Evolutionary conservation across 2,329 filamentous ascomycete genomes (phyloP).

Genomic region (Botrytis hyacinthi): DNA sequence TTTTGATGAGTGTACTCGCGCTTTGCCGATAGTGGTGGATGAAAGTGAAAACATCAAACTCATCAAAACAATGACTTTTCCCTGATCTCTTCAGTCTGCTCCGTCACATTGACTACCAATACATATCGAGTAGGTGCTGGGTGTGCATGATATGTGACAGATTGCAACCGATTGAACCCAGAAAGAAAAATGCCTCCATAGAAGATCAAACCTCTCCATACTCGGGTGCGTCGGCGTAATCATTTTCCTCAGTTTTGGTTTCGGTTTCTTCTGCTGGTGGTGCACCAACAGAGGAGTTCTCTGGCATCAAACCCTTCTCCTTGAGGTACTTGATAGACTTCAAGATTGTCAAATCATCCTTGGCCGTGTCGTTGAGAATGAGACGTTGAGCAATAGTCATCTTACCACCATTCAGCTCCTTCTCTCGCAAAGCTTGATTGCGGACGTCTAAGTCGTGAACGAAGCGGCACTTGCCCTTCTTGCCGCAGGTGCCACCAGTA

Average conservation of each 20-base stretch:
- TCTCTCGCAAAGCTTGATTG: conserved; percentile 61
- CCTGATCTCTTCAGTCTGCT: conserved; percentile 20
- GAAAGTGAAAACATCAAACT: conserved; percentile 15
- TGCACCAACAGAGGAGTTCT: conserved; percentile 34
- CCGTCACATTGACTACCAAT: conserved; percentile 15
- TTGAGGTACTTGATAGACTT: conserved; percentile 65
- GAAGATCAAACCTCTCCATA: conserved; percentile 25
- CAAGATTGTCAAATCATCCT: conserved; percentile 64
- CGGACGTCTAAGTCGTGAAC: conserved; percentile 64
- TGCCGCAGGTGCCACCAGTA: conserved; percentile 65
- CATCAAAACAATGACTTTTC: conserved; percentile 25
- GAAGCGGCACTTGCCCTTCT: conserved; percentile 74
- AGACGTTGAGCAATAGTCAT: conserved; percentile 66
- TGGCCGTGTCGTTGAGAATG: conserved; percentile 65
- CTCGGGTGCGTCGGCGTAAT: conserved; percentile 31
- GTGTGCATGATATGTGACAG: background rate
- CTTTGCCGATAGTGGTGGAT: background rate
- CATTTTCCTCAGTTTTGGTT: conserved; percentile 33
- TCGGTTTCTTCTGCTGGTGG: conserved; percentile 26
- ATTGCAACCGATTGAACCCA: conserved; percentile 1
- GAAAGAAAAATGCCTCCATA: background rate
- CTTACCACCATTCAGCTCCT: conserved; percentile 62
- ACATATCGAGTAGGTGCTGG: conserved; percentile 11
- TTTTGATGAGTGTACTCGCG: conserved; percentile 4
- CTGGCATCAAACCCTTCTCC: conserved; percentile 43